phyloP scores from a whole-genome alignment of 2,329 filamentous ascomycete genomes.

The Fusarium continuum region DNA sequence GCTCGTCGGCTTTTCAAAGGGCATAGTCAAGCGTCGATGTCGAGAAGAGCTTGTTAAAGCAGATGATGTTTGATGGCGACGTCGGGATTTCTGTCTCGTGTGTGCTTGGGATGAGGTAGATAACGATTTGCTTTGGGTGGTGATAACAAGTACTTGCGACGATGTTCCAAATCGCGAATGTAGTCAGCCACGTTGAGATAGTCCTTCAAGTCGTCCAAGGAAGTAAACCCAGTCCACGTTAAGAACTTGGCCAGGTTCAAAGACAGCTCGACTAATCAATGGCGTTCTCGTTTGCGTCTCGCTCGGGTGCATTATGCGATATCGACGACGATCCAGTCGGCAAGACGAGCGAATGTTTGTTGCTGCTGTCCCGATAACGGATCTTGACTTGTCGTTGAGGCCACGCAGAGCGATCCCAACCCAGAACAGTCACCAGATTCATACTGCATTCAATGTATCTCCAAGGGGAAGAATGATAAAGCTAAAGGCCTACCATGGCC shows the following conservation, averaged over 20 bases:
- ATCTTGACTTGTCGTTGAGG: slow-evolving; percentile 48
- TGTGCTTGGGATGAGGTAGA: slow-evolving; percentile 27
- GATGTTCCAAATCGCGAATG: slow-evolving; percentile 1
- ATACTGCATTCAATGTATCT: slow-evolving; percentile 52
- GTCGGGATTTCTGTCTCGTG: not conserved
- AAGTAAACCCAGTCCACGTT: not conserved
- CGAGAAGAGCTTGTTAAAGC: slow-evolving; percentile 20
- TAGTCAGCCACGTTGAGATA: slow-evolving; percentile 29
- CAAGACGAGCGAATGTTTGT: slow-evolving; percentile 40
- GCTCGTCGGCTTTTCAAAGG: slow-evolving; percentile 17
- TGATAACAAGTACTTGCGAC: not conserved
- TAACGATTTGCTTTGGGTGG: slow-evolving; percentile 14
- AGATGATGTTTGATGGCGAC: slow-evolving; percentile 17
- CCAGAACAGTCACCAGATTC: slow-evolving; percentile 52
- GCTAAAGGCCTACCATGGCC: slow-evolving; percentile 52
- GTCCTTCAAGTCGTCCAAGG: not conserved
- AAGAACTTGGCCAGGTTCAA: slow-evolving; percentile 17
- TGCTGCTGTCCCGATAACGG: slow-evolving; percentile 45
- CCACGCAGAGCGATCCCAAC: slow-evolving; percentile 56
- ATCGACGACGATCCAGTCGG: slow-evolving; percentile 51
- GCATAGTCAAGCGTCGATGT: slow-evolving; percentile 13
- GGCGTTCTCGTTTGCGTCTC: slow-evolving; percentile 52
- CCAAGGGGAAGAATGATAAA: slow-evolving; percentile 55
- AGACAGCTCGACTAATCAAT: slow-evolving; percentile 47
- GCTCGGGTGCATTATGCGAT: slow-evolving; percentile 51